Base-by-base conservation (phyloP, 805 yeast genomes). In the Debaryomyces castellii region DNA sequence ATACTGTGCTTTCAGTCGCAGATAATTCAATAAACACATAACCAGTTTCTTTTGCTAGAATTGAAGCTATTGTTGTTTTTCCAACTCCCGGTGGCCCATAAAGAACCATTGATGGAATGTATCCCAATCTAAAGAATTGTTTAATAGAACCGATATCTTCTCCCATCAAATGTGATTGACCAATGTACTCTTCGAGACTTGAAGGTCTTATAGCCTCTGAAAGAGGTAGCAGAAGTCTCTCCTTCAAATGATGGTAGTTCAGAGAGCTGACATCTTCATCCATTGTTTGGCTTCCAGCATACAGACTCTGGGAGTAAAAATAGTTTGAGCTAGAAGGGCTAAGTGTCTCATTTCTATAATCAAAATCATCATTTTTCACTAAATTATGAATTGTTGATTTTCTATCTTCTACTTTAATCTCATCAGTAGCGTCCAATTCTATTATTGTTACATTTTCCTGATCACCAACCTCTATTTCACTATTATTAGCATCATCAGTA, bases 61-160 rank as follows among this genome's bases (percentile, higher is more conserved):
- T 76, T 34, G 77, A 53, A 0, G 96, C 94, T 22, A 94, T 60
- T 0, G 97, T 85, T 0, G 99, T 94, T 60, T 94, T 94, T 74
- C 94, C 92, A 2, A 89, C 91, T 0, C 99, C 99, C 1, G 97
- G 96, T 0, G 96, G 96, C 0, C 99, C 99, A 87, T 94, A 87
- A 4, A 94, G 67, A 1, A 94, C 81, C 81, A 94, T 76, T 0
- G 97, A 89, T 1, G 97, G 97, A 6, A 87, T 70, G 39, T 74
- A 70, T n/a, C 85, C 80, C 64, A 77, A 66, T 30, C 76, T 73
- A 1, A 91, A 73, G 49, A 87, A 87, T 38, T 83, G 83, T 22
- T 81, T 67, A 2, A 92, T 66, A 2, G 83, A 70, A 1, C 97
- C 96, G 6, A 73, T 70, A 1, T 68, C 64, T 0, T 87, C 85